Evolutionary conservation across 1,284 basidiomycete species (phyloP).

Genomic region (Irpex sp.): DNA sequence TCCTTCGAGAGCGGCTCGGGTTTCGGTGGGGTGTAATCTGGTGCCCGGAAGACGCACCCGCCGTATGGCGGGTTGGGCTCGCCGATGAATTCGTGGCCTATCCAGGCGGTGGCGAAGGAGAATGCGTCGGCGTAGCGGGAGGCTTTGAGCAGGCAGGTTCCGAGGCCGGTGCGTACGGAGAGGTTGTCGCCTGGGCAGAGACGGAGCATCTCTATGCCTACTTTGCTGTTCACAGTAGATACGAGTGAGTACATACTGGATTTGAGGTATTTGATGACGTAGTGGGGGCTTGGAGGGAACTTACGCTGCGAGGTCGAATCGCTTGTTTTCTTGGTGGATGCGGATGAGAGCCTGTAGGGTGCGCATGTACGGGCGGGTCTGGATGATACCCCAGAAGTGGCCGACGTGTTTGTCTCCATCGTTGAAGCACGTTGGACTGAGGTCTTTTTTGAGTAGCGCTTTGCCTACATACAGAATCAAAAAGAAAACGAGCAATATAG

Average conservation of each 20-base stretch:
- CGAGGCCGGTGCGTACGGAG: constrained; percentile 30
- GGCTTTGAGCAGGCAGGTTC: constrained; percentile 26
- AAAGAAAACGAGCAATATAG: no score
- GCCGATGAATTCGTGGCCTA: constrained; percentile 10
- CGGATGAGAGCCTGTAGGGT: constrained; percentile 35
- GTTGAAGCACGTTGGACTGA: constrained; percentile 36
- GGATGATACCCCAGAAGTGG: constrained; percentile 34
- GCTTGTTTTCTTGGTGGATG: constrained; percentile 29
- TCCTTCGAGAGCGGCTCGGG: constrained; percentile 2
- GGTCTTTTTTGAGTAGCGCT: constrained; percentile 22
- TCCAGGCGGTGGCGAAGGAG: constrained; percentile 30
- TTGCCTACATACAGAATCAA: constrained; percentile 28
- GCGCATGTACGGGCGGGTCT: constrained; percentile 44
- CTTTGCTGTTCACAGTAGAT: constrained; percentile 23
- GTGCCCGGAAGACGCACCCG: constrained; percentile 26
- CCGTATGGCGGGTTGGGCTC: constrained; percentile 19
- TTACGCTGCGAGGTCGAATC: constrained; percentile 34
- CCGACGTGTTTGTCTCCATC: constrained; percentile 29
- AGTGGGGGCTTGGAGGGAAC: constrained; percentile 10
- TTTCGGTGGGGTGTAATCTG: constrained; percentile 16
- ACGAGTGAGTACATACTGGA: neutral
- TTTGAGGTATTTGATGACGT: neutral
- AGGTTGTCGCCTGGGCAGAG: constrained; percentile 33
- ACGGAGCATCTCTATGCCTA: constrained; percentile 36
- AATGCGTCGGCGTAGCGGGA: constrained; percentile 28